phyloP scores from a whole-genome alignment of 2,329 filamentous ascomycete genomes.

The Coniella lustricola region DNA sequence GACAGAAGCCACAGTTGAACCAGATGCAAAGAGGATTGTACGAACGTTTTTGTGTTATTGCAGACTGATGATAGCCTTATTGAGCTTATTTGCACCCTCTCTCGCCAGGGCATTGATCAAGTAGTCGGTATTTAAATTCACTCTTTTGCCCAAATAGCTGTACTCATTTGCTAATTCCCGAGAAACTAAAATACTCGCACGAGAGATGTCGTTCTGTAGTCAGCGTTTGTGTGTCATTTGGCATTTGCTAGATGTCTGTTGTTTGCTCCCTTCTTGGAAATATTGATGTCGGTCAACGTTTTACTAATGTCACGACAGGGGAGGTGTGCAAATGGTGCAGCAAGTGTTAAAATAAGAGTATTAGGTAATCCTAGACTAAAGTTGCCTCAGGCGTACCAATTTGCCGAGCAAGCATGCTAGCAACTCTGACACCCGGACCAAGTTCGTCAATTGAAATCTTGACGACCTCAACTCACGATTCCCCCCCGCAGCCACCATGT shows the following conservation, averaged over 20 bases:
- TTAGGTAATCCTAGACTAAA: neutral
- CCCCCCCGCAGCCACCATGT: slow-evolving; percentile 37
- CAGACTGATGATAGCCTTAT: slow-evolving; percentile 11
- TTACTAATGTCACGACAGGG: no score
- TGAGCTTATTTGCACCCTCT: neutral
- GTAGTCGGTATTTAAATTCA: slow-evolving; percentile 13
- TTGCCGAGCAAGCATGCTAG: slow-evolving; percentile 13
- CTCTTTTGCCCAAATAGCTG: slow-evolving; percentile 6
- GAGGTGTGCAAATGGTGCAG: no score
- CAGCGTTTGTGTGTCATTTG: no score
- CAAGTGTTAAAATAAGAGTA: neutral
- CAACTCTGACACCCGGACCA: slow-evolving; percentile 13
- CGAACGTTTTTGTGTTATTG: slow-evolving; percentile 7
- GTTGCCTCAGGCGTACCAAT: slow-evolving; percentile 12
- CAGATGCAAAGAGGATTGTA: slow-evolving; percentile 7
- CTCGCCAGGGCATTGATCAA: slow-evolving; percentile 9
- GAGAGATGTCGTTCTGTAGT: no score
- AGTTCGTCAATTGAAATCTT: slow-evolving; percentile 16
- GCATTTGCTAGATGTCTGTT: no score
- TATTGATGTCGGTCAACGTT: no score
- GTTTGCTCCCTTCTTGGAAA: no score
- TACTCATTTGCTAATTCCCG: no score
- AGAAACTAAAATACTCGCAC: no score
- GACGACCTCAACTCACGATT: slow-evolving; percentile 19
- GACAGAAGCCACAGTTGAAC: neutral